Base-by-base conservation (phyloP, 2,329 filamentous ascomycete genomes). In the Paraphaeosphaeria minitans region DNA sequence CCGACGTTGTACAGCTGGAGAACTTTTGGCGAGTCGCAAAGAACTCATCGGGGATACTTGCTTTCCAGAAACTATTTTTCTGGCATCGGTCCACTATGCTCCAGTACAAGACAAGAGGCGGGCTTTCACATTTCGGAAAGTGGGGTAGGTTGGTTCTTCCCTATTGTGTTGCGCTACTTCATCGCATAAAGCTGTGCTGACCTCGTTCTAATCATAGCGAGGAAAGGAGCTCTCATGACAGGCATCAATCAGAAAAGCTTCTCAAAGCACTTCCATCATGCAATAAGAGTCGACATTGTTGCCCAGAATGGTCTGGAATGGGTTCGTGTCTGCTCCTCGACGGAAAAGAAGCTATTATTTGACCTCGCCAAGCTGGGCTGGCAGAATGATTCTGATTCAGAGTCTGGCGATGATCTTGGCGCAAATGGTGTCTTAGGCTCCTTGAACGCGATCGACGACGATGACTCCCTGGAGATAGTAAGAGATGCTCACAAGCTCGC, bases 301-400 rank as follows among this genome's bases (percentile, higher is more conserved):
- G 82, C 85, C 1, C 79, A 85, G 57, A 82, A 85, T 70, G 88
- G 88, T 10, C 75, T 82, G 56, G 82, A 87, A 66, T 91, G 88
- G 89, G 82, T 88, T 53, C 90, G 90, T 72, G 83, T 91, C 1
- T 89, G 85, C 5, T 87, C 87, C 4, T 77, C 89, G 27, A 88
- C 85, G 0, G 84, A 88, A 63, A 85, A 82, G 58, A 80, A 87
- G 53, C 76, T 91, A 33, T 75, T 90, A n/a, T 88, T 88, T 52
- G 88, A 91, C 65, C 81, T 90, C 62, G 88, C 89, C 3, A 89
- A 89, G 71, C 82, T 87, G 57, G 87, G 88, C 9, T 89, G 43
- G 63, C 78, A 77, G 19, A 83, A 83, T 46, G 78, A 78, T 22
- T 76, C 76, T 13, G 79, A 82, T 16, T 77, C 77, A 63, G 71